Evolutionary conservation across 257 asterid species (phyloP).

Genomic region (Ehretia macrophylla): DNA sequence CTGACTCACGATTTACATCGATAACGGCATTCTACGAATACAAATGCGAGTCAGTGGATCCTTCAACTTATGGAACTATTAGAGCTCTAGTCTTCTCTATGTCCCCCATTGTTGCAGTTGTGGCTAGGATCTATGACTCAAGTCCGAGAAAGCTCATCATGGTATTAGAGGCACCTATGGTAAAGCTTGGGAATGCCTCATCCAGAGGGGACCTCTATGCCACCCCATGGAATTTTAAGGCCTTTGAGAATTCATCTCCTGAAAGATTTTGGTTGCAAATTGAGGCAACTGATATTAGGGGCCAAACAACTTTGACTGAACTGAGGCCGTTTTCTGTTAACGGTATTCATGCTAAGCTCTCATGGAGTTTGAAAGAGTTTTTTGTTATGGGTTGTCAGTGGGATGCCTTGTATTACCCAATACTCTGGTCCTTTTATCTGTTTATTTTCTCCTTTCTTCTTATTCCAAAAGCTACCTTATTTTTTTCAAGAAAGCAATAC

Average conservation of each 20-base stretch:
- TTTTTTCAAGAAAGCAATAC: constrained; percentile 37
- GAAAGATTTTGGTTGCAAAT: constrained; percentile 69
- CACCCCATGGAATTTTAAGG: constrained; percentile 68
- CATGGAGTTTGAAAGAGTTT: constrained; percentile 79
- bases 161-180: constrained; percentile 66
- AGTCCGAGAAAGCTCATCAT: constrained; percentile 43
- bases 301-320: constrained; percentile 56
- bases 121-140: constrained; percentile 77
- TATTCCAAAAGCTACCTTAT: constrained; percentile 47
- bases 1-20: constrained; percentile 65
- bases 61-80: constrained; percentile 33
- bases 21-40: constrained; percentile 31
- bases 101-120: constrained; percentile 59
- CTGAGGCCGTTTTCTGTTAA: constrained; percentile 74
- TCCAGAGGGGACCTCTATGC: constrained; percentile 64
- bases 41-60: constrained; percentile 32
- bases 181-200: constrained; percentile 31
- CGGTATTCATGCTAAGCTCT: constrained; percentile 51
- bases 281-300: constrained; percentile 57
- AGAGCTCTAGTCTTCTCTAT: constrained; percentile 79
- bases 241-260: constrained; percentile 84
- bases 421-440: constrained; percentile 50
- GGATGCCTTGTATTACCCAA: constrained; percentile 70
- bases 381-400: constrained; percentile 95
- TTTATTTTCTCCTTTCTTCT: constrained; percentile 43